Conservation (phyloP, 176 grass and related monocot species). For the Carex myosuroides region DNA sequence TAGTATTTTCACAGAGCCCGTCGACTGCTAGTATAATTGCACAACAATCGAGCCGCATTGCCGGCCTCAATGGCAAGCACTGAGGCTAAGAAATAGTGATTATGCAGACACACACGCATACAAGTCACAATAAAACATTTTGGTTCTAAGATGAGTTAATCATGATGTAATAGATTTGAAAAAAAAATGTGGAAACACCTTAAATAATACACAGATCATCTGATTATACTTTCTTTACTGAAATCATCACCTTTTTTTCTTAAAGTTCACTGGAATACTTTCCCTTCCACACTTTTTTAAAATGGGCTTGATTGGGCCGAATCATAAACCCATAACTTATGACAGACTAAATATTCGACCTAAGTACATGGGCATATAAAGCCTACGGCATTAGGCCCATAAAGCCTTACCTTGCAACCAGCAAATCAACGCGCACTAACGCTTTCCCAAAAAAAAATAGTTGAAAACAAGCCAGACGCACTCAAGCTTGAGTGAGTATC, state of each 20-base stretch:
- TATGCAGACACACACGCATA: not conserved
- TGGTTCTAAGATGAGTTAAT: not conserved
- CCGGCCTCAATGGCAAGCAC: not conserved
- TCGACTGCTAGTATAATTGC: slow-evolving; percentile 39
- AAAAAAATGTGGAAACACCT: not conserved
- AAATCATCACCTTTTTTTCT: not conserved
- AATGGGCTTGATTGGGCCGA: not conserved
- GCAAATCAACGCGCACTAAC: not conserved
- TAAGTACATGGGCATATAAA: not conserved
- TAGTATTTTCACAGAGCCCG: slow-evolving; percentile 35
- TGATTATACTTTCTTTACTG: not conserved
- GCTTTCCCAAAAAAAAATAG: not conserved
- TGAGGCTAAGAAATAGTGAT: not conserved
- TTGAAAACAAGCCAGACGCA: not conserved
- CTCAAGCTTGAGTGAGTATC: not conserved
- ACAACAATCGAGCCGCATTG: slow-evolving; percentile 34
- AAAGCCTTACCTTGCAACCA: not conserved
- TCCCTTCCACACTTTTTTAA: not conserved
- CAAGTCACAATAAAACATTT: not conserved
- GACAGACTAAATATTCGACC: not conserved
- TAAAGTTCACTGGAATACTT: not conserved
- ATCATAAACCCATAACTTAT: not conserved
- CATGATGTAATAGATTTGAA: not conserved
- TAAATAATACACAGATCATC: not conserved
- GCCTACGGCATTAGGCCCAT: not conserved